Evolutionary conservation across 371 early-diverging fungal species (phyloP).

Genomic region (Parasitella parasitica): DNA sequence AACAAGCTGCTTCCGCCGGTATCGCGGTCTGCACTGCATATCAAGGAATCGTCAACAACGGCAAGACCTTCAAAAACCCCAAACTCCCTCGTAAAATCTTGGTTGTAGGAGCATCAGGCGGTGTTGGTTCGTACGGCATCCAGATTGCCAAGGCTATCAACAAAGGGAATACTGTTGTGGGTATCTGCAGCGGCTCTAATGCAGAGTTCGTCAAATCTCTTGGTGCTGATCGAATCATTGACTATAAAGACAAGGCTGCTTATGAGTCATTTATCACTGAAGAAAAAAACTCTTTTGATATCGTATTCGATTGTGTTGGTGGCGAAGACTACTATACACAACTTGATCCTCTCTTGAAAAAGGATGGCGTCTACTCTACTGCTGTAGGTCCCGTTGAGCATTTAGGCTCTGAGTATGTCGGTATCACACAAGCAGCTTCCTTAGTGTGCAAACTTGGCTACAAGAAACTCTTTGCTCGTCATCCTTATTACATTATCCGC

Average conservation of each 20-base stretch:
- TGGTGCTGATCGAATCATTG: slow-evolving; percentile 64
- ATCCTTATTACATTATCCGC: background rate
- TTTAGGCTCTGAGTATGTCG: slow-evolving; percentile 9
- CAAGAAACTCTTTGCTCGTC: slow-evolving; percentile 3
- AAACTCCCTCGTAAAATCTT: slow-evolving; percentile 26
- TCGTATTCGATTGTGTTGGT: slow-evolving; percentile 55
- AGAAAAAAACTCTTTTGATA: slow-evolving; percentile 32
- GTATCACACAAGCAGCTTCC: background rate
- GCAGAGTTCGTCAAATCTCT: slow-evolving; percentile 47
- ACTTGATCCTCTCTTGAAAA: slow-evolving; percentile 26
- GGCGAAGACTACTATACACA: slow-evolving; percentile 48
- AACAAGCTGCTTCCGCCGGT: slow-evolving; percentile 51
- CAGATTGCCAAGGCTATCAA: slow-evolving; percentile 59
- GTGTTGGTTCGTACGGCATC: slow-evolving; percentile 61
- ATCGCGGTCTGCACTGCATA: slow-evolving; percentile 42
- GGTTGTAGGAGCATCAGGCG: slow-evolving; percentile 59
- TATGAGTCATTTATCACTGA: slow-evolving; percentile 17
- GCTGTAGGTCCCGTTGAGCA: slow-evolving; percentile 45
- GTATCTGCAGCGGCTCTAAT: slow-evolving; percentile 60
- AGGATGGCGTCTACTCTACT: slow-evolving; percentile 39
- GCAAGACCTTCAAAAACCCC: background rate
- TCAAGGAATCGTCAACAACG: slow-evolving; percentile 26
- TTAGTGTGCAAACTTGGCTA: background rate
- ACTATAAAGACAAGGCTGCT: slow-evolving; percentile 47
- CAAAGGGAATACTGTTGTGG: slow-evolving; percentile 54